Evolutionary conservation across 345 rosid genomes (phyloP), one percentile per base, ranked within the genome.

Genomic region (Nasturtium officinale): DNA sequence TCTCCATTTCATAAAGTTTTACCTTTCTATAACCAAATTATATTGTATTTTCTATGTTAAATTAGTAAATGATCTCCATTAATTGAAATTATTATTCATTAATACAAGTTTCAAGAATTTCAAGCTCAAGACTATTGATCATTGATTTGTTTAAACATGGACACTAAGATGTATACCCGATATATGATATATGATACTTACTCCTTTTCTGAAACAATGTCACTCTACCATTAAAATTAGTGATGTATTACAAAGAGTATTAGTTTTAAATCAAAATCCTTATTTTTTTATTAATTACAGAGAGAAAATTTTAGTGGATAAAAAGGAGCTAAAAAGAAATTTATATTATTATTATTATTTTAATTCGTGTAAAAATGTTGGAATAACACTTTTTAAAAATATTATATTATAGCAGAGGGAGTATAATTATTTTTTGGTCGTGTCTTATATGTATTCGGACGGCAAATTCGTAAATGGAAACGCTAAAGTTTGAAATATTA

Each of bases 381-480:
- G n/a, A n/a, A n/a, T n/a, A n/a, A n/a, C n/a, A n/a, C n/a, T n/a
- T n/a, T n/a, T n/a, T n/a, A n/a, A n/a, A n/a, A n/a, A n/a, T n/a
- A n/a, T n/a, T n/a, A n/a, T n/a, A n/a, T n/a, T n/a, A n/a, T n/a
- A n/a, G n/a, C n/a, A n/a, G n/a, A n/a, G n/a, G n/a, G n/a, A n/a
- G n/a, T n/a, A n/a, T n/a, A n/a, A n/a, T n/a, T n/a, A n/a, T n/a
- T n/a, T n/a, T n/a, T n/a, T n/a, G n/a, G n/a, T n/a, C n/a, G n/a
- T n/a, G n/a, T n/a, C n/a, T n/a, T n/a, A n/a, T n/a, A n/a, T 43
- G 45, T 56, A 15, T 18, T 43, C 18, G 65, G 65, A 63, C 46
- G 65, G 61, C 73, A 74, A 48, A 10, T 33, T 74, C 25, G 26
- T 66, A 48, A 35, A 43, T 1, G 26, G 10, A 45, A 28, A 28